Percentiles rank a stretch among this genome's conserved stretches.
Conservation (phyloP, 305 asterid species). For the Rubia tinctorum region DNA sequence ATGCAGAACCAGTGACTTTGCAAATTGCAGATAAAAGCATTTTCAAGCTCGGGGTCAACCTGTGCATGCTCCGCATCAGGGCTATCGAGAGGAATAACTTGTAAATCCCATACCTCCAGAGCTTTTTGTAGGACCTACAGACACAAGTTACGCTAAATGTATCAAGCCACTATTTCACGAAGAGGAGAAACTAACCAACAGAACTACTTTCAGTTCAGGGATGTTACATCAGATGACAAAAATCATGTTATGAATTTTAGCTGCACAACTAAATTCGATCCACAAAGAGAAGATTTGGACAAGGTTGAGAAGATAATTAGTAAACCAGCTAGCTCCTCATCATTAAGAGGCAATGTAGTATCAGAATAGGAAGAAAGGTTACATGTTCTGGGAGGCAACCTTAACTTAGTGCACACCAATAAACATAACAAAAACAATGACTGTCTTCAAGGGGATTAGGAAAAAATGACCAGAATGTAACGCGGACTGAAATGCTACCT, state of each 20-base stretch:
- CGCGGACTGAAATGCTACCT: not conserved
- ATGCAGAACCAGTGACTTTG: conserved; percentile 96
- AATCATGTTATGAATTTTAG: not conserved
- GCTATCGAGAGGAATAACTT: conserved; percentile 80
- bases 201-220: not conserved
- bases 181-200: not conserved
- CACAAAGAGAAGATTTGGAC: not conserved
- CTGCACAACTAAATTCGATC: not conserved
- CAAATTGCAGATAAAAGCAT: conserved; percentile 83
- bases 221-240: not conserved
- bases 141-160: conserved; percentile 7
- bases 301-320: not conserved
- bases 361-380: not conserved
- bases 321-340: not conserved
- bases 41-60: conserved; percentile 84
- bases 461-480: conserved; percentile 5
- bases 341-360: not conserved
- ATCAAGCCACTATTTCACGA: not conserved
- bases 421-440: not conserved
- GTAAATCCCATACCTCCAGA: conserved; percentile 91
- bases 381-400: not conserved
- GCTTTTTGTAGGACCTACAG: conserved; percentile 88
- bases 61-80: conserved; percentile 94
- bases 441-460: not conserved
- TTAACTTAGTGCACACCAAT: not conserved